Base-by-base conservation (phyloP, 2,329 filamentous ascomycete genomes). In the Calonectria hawksworthii region DNA sequence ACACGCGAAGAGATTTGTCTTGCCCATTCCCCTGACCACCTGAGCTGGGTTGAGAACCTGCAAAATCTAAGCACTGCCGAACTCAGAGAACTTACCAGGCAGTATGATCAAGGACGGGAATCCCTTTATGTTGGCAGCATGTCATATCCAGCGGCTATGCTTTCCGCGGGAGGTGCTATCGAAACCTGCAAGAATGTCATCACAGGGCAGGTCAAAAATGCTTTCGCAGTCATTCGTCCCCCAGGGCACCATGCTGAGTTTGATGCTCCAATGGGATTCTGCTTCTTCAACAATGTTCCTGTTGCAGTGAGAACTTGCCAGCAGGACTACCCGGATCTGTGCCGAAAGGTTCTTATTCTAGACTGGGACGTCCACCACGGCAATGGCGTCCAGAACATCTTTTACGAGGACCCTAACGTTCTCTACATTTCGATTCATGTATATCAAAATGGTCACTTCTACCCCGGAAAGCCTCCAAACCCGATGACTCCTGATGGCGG, bases 231-330 rank as follows among this genome's bases (percentile, higher is more conserved):
- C 47, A 98, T 99, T 80, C 92, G 97, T 18, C 97, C 97, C 2
- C 97, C 97, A 0, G 97, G 97, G 0, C 97, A 99, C 82, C 97
- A 99, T 84, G 97, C 97, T 1, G 97, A 99, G 83, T 93, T 92
- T 73, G 91, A 97, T 80, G 89, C 93, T 44, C 92, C 96, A 0
- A 97, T 98, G 90, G 97, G 97, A 0, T 99, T 99, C 83, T 99
- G 97, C 84, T 91, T 99, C 74, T 99, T 99, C 87, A 98, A 99
- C 87, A 99, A 99, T 82, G 97, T 99, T 4, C 96, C 95, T 26
- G 94, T 99, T 73, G 96, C 96, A 1, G 93, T 96, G n/a, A 94
- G 92, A 74, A 94, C 96, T 16, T 98, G 96, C 83, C 96, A 98
- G 83, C 87, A 90, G 68, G 93, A 96, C 74, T 97, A 94, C 79